A percentile compares a stretch with the other conserved stretches of the same genome.
Evolutionary conservation across 2,329 filamentous ascomycete species (phyloP).

Genomic region (Hypomyces rosellus): DNA sequence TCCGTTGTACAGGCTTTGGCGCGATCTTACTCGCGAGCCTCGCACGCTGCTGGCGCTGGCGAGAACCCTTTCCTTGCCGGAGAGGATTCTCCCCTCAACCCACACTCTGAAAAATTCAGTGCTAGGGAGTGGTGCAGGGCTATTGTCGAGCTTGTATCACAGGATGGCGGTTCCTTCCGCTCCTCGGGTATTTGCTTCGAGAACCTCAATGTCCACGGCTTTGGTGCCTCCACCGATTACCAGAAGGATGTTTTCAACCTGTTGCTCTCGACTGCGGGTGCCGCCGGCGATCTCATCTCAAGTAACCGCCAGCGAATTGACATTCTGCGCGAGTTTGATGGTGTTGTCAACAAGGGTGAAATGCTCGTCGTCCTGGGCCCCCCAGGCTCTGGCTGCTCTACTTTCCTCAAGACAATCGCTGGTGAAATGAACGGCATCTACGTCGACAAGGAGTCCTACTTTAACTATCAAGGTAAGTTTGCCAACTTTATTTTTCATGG

Average conservation of each 20-base stretch:
- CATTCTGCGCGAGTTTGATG: slow-evolving; percentile 62
- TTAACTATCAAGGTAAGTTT: slow-evolving; percentile 70
- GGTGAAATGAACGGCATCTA: slow-evolving; percentile 78
- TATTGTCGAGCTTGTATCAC: slow-evolving; percentile 45
- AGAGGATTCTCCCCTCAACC: slow-evolving; percentile 48
- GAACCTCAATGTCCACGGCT: slow-evolving; percentile 63
- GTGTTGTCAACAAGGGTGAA: slow-evolving; percentile 63
- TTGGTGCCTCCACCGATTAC: slow-evolving; percentile 61
- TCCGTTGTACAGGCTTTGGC: slow-evolving; percentile 51
- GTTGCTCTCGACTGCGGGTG: slow-evolving; percentile 43
- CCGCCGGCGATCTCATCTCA: slow-evolving; percentile 45
- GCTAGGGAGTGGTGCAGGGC: slow-evolving; percentile 55
- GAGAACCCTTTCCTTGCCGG: slow-evolving; percentile 45
- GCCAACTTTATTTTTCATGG: too few relatives aligned
- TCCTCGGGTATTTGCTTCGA: slow-evolving; percentile 60
- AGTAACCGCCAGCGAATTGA: slow-evolving; percentile 53
- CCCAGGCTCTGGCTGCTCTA: slow-evolving; percentile 71
- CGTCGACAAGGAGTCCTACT: slow-evolving; percentile 61
- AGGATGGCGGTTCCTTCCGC: slow-evolving; percentile 50
- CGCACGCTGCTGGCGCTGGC: slow-evolving; percentile 24
- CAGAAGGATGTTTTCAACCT: slow-evolving; percentile 62
- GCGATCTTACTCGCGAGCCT: slow-evolving; percentile 47
- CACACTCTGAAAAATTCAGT: slow-evolving; percentile 46
- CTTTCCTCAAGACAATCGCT: slow-evolving; percentile 76
- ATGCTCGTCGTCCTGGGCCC: slow-evolving; percentile 71